phyloP scores from a whole-genome alignment of 306 rosid species.

The Begonia masoniana region DNA sequence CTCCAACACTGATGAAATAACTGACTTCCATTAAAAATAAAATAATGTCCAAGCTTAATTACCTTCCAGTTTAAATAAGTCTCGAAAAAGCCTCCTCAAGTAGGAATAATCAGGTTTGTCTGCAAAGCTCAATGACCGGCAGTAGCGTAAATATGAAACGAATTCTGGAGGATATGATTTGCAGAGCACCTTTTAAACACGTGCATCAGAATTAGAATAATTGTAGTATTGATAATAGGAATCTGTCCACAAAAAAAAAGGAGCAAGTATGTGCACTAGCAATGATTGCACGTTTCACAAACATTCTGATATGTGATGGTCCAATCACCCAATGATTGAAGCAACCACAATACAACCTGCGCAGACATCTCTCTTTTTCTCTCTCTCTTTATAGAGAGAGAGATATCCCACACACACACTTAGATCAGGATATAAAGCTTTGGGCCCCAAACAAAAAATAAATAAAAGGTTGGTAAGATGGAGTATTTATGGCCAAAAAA shows the following conservation, averaged over 20 bases:
- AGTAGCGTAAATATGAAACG: conserved; percentile 91
- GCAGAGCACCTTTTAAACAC: conserved; percentile 71
- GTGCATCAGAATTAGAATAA: conserved; percentile 15
- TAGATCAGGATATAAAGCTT: background rate
- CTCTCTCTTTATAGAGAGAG: too few relatives aligned
- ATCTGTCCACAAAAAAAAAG: background rate
- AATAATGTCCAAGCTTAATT: conserved; percentile 1
- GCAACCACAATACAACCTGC: background rate
- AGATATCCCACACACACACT: too few relatives aligned
- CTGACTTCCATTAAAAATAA: background rate
- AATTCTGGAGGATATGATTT: conserved; percentile 85
- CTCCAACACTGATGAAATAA: background rate
- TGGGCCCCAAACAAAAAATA: background rate
- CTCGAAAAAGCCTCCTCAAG: conserved; percentile 87
- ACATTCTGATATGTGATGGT: background rate
- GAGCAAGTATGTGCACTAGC: background rate
- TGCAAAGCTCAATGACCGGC: conserved; percentile 89
- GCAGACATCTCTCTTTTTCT: background rate
- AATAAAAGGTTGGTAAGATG: background rate
- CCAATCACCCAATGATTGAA: background rate
- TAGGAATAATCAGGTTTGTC: conserved; percentile 99
- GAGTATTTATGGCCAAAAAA: background rate
- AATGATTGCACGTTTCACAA: background rate
- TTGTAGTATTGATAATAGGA: conserved; percentile 12
- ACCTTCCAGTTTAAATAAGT: conserved; percentile 95